Percentiles rank a stretch among this genome's conserved stretches.
phyloP scores from a whole-genome alignment of 1,284 basidiomycete species.

The Porogramme epimiltina region DNA sequence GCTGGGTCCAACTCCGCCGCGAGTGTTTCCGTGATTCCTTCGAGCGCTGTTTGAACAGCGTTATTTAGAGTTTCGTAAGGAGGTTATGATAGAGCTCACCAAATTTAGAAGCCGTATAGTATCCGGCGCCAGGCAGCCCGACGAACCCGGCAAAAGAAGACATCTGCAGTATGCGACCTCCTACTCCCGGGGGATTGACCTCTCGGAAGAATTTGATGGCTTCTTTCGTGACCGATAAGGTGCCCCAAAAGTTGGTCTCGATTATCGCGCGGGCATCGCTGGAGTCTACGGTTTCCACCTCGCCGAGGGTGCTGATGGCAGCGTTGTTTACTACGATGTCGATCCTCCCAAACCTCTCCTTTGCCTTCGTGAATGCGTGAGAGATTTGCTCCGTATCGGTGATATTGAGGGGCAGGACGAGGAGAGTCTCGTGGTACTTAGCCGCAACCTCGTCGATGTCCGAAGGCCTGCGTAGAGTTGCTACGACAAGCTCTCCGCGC shows the following conservation, averaged over 20 bases:
- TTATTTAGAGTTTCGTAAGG: too few species aligned
- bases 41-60: too few species aligned
- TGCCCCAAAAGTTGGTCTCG: conserved; percentile 42
- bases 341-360: conserved; percentile 38
- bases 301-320: conserved; percentile 29
- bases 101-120: conserved; percentile 33
- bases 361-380: conserved; percentile 36
- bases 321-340: conserved; percentile 51
- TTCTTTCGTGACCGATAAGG: conserved; percentile 33
- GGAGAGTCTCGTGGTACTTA: conserved; percentile 28
- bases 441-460: conserved; percentile 25
- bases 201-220: conserved; percentile 42
- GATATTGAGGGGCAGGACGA: conserved; percentile 43
- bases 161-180: conserved; percentile 35
- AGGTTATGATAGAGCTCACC: too few species aligned
- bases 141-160: conserved; percentile 30
- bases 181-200: conserved; percentile 31
- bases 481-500: conserved; percentile 34
- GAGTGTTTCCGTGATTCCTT: conserved; percentile 36
- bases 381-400: conserved; percentile 30
- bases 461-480: conserved; percentile 32
- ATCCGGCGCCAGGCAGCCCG: conserved; percentile 26
- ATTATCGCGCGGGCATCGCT: conserved; percentile 32
- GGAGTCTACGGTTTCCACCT: conserved; percentile 35
- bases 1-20: conserved; percentile 36